Evolutionary conservation across 2,329 filamentous ascomycete genomes (phyloP).

Genomic region (Fusarium sp.): DNA sequence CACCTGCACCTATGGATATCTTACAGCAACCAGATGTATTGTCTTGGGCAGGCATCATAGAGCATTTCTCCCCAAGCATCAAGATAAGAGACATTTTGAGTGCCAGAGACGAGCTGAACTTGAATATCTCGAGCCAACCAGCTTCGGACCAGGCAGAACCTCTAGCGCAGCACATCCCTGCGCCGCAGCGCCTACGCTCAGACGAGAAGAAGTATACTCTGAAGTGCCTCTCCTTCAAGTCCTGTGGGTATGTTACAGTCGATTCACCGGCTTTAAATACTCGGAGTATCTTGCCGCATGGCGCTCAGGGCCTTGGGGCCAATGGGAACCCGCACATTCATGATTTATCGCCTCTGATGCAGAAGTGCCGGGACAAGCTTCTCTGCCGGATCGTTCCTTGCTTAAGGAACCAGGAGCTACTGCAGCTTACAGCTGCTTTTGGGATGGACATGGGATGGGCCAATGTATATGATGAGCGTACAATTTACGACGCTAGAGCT

Average conservation of each 20-base stretch:
- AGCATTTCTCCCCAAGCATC: conserved; percentile 52
- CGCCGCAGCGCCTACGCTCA: conserved; percentile 22
- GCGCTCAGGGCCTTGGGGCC: conserved; percentile 33
- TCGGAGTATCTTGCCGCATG: conserved; percentile 45
- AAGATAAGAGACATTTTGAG: conserved; percentile 43
- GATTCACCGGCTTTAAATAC: conserved; percentile 49
- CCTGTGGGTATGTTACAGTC: conserved; percentile 68
- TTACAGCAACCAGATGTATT: conserved; percentile 45
- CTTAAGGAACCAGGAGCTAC: conserved; percentile 43
- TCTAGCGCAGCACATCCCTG: conserved; percentile 37
- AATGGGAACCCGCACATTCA: conserved; percentile 37
- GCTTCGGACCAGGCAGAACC: conserved; percentile 7
- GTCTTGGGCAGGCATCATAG: conserved; percentile 55
- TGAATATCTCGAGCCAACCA: neutral
- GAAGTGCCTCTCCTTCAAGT: conserved; percentile 61
- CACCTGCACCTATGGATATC: conserved; percentile 10
- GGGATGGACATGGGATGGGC: conserved; percentile 52
- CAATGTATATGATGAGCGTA: conserved; percentile 44
- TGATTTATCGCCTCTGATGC: conserved; percentile 46
- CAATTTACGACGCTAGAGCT: conserved; percentile 45
- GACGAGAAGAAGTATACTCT: conserved; percentile 47
- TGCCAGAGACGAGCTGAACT: conserved; percentile 1
- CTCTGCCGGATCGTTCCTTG: conserved; percentile 48
- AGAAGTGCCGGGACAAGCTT: conserved; percentile 48
- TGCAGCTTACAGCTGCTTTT: conserved; percentile 45